Percentiles rank a stretch among this genome's conserved stretches.
Conservation (phyloP, 306 rosid species). For the Castanospermum australe region DNA sequence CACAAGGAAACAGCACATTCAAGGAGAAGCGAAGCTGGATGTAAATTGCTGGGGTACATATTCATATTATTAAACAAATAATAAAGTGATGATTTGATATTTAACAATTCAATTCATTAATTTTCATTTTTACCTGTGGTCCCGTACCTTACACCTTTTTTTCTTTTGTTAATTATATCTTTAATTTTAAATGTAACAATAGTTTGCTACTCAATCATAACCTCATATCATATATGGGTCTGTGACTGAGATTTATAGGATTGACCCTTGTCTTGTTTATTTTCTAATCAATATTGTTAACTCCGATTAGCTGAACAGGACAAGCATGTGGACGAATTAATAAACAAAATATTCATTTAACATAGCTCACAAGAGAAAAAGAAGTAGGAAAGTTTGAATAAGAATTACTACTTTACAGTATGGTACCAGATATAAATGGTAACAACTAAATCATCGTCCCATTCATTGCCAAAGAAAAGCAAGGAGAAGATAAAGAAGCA, state of each 20-base stretch:
- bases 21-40: too few species aligned
- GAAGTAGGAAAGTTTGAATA: neutral
- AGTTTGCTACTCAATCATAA: too few species aligned
- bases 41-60: too few species aligned
- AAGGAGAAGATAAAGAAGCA: slow-evolving; percentile 26
- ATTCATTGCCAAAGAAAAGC: slow-evolving; percentile 12
- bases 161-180: neutral
- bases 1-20: neutral
- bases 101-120: slow-evolving; percentile 7
- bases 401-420: slow-evolving; percentile 19
- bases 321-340: slow-evolving; percentile 9
- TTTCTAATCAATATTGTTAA: neutral
- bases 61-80: neutral
- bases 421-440: neutral
- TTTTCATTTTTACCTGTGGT: neutral
- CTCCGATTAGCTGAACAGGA: neutral
- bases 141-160: neutral
- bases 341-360: neutral
- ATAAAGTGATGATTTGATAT: neutral
- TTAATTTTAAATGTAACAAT: too few species aligned
- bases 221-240: too few species aligned
- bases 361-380: neutral
- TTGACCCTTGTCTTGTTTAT: too few species aligned
- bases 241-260: too few species aligned
- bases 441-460: slow-evolving; percentile 1